Evolutionary conservation across 2,329 filamentous ascomycete genomes (phyloP), one percentile per base, ranked within the genome.

Genomic region (Juglanconis oblonga): DNA sequence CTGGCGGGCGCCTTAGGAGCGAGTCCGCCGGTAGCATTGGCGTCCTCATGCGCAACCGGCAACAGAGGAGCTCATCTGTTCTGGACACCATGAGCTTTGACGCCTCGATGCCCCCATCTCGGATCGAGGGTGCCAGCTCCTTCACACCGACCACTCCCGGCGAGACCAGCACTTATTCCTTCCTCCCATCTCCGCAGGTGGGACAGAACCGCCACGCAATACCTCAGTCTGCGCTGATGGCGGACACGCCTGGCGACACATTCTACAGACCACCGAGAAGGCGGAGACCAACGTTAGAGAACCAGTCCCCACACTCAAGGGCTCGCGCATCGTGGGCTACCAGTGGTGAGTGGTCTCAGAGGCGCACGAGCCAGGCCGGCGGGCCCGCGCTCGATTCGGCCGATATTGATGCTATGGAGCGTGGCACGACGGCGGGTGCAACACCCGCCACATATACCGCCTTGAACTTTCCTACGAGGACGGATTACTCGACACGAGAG

Each of bases 401-500:
- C 3, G 79, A 80, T 24, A 65, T 76, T 29, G 80, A 76, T 7
- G 68, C 59, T 5, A 52, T 3, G 74, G 55, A 73, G 76, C 24
- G 74, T 76, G 2, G 76, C 24, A 77, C 76, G 17, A 73, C 73
- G 11, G 81, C 81, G 3, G 78, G 80, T 3, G 77, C 77, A 1
- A 77, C 77, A 2, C 70, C 73, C 57, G 66, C 71, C 49, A 64
- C 55, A 35, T 57, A 73, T 63, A 66, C 74, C 49, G 62, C 73
- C 35, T 72, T 76, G 59, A 72, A 81, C 38, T 79, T 83, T 40
- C 76, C 80, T 1, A 87, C 85, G 29, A 82, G 86, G 51, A 88
- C 90, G 1, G 94, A 99, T 70, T 98, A 98, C 70, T 89, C 93
- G 2, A 95, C 94, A 1, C 88, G 95, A 58, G 95, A 99, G 73